phyloP scores from a whole-genome alignment of 148 eudicot species.

The Camellia sinensis region DNA sequence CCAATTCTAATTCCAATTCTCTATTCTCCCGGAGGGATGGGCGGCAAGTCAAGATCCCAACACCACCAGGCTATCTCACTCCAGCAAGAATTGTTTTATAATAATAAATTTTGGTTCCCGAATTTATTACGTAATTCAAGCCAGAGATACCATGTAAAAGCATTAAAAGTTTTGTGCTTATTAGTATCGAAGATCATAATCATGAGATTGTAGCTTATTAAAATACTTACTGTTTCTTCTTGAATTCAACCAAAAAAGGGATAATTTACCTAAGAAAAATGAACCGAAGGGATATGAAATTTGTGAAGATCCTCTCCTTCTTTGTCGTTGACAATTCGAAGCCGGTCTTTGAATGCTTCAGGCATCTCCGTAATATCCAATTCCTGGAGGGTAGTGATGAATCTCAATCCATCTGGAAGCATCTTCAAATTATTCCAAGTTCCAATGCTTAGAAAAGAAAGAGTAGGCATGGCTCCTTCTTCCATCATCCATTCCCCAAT shows the following conservation, averaged over 20 bases:
- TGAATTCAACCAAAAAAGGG: not conserved
- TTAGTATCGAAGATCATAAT: too few species aligned
- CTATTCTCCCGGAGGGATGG: too few species aligned
- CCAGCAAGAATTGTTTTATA: too few species aligned
- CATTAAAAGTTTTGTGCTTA: too few species aligned
- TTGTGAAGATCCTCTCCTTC: not conserved
- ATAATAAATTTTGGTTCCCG: too few species aligned
- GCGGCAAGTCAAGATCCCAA: too few species aligned
- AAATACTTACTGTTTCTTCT: too few species aligned
- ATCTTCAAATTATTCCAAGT: not conserved
- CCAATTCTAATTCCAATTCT: too few species aligned
- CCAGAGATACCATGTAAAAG: too few species aligned
- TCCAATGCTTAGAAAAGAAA: not conserved
- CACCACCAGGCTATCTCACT: too few species aligned
- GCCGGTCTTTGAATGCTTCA: not conserved
- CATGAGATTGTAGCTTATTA: not conserved
- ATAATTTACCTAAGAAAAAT: not conserved
- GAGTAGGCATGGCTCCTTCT: conserved; percentile 7
- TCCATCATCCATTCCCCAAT: conserved; percentile 23
- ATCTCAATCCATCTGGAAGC: conserved; percentile 27
- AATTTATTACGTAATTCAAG: too few species aligned
- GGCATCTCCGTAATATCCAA: not conserved
- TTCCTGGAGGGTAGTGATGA: not conserved
- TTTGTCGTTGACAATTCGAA: not conserved
- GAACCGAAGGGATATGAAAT: not conserved